Percentiles rank a stretch among this genome's conserved stretches.
Conservation (phyloP, 208 protist genomes). For the Leishmania amazonensis region DNA sequence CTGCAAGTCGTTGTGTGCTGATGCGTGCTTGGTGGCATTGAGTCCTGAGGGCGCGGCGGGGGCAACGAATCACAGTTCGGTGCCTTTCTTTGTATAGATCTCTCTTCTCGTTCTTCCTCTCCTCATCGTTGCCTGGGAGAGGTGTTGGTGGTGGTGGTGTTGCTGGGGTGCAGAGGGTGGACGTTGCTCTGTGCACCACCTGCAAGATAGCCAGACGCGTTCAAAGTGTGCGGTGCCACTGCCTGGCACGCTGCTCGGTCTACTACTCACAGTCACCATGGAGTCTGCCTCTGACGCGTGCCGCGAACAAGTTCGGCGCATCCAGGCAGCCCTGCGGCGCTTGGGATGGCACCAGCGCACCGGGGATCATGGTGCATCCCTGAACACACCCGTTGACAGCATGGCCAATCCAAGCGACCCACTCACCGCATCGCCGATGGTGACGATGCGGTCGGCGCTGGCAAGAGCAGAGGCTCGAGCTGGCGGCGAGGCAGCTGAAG, state of each 20-base stretch:
- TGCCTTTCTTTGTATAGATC: neutral
- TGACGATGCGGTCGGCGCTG: neutral
- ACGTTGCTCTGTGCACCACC: neutral
- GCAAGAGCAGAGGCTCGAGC: neutral
- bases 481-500: neutral
- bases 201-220: neutral
- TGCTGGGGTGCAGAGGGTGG: too few relatives aligned
- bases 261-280: neutral
- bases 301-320: conserved; percentile 12
- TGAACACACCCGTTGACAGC: neutral
- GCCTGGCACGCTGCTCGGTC: neutral
- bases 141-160: too few relatives aligned
- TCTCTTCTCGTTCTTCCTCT: neutral
- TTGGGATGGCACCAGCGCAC: neutral
- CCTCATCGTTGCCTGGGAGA: neutral
- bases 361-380: neutral
- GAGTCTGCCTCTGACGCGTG: neutral
- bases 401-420: neutral
- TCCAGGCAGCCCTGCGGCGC: conserved; percentile 14
- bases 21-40: neutral
- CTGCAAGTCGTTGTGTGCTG: neutral
- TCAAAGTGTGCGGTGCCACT: neutral
- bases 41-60: neutral
- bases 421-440: neutral
- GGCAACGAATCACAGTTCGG: neutral